A percentile compares a stretch with the other conserved stretches of the same genome.
These are phyloP conservation scores for Chytriomyces sp. DNA, from an alignment of 192 early-diverging fungal genomes.

Conservation along the genomic window DNA sequence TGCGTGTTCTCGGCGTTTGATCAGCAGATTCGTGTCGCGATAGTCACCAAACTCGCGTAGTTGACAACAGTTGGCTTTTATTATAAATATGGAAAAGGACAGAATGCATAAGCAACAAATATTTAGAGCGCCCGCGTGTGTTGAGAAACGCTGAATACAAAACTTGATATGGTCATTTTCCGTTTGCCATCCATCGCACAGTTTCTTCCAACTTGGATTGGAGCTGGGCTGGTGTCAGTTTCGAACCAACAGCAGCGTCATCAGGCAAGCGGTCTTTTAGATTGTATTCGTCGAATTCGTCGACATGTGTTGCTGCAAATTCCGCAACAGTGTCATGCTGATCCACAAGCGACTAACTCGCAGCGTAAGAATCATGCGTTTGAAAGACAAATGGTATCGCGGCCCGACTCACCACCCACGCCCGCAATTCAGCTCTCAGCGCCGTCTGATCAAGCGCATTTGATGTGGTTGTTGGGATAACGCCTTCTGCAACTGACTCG, in stretches of 20 bases:
- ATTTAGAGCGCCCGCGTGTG: no score
- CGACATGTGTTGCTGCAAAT: slow-evolving; percentile 16
- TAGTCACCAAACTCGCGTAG: slow-evolving; percentile 57
- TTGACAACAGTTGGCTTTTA: background rate
- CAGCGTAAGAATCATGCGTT: background rate
- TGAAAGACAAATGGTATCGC: background rate
- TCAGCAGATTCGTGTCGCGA: slow-evolving; percentile 66
- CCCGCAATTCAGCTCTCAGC: background rate
- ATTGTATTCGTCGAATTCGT: slow-evolving; percentile 1
- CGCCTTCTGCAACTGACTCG: background rate
- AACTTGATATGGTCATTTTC: slow-evolving; percentile 2
- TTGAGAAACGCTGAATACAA: no score
- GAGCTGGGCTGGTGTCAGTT: background rate
- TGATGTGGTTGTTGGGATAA: background rate
- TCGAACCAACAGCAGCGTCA: background rate
- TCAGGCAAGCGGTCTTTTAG: background rate
- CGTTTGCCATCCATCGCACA: slow-evolving; percentile 10
- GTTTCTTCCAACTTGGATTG: slow-evolving; percentile 14
- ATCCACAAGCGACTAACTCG: slow-evolving; percentile 3
- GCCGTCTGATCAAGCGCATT: slow-evolving; percentile 13
- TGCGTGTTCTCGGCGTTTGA: slow-evolving; percentile 73
- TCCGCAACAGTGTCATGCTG: slow-evolving; percentile 21
- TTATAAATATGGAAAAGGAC: no score
- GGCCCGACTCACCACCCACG: slow-evolving; percentile 10
- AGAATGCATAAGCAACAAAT: no score